Evolutionary conservation across 2,329 filamentous ascomycete genomes (phyloP).

Genomic region (Talaromyces sp.): DNA sequence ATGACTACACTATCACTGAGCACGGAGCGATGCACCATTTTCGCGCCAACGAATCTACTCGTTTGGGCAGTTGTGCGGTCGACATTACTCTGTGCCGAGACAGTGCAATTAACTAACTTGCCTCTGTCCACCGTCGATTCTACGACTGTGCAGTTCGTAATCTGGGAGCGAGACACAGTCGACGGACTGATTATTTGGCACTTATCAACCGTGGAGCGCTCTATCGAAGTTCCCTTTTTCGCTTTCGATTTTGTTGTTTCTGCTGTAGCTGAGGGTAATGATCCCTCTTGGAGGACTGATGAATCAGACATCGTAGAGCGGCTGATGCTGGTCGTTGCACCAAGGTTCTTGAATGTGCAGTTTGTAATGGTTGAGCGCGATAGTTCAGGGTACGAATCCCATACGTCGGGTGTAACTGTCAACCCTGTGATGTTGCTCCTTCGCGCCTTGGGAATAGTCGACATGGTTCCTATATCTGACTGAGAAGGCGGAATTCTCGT

Average conservation of each 20-base stretch:
- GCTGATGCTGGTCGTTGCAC: constrained; percentile 14
- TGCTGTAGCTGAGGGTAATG: background rate
- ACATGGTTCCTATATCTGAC: constrained; percentile 11
- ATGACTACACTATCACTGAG: constrained; percentile 13
- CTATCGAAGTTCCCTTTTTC: background rate
- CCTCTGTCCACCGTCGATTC: background rate
- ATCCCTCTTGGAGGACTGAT: background rate
- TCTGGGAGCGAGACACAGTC: constrained; percentile 10
- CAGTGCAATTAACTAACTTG: constrained; percentile 5
- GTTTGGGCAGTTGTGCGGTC: constrained; percentile 6
- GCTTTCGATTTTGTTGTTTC: background rate
- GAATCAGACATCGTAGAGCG: background rate
- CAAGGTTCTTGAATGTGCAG: constrained; percentile 17
- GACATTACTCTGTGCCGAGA: background rate
- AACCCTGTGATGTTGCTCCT: constrained; percentile 16
- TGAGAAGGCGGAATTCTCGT: background rate
- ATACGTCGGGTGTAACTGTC: constrained; percentile 16
- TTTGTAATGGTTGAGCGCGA: constrained; percentile 16
- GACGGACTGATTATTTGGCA: background rate
- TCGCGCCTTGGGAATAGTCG: constrained; percentile 17
- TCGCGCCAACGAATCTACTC: constrained; percentile 9
- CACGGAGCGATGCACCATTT: constrained; percentile 10
- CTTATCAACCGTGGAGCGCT: background rate
- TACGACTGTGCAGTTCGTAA: constrained; percentile 9
- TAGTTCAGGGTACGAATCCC: constrained; percentile 17